Conservation (phyloP, 2,329 filamentous ascomycete genomes). For the Alternaria burnsii region DNA sequence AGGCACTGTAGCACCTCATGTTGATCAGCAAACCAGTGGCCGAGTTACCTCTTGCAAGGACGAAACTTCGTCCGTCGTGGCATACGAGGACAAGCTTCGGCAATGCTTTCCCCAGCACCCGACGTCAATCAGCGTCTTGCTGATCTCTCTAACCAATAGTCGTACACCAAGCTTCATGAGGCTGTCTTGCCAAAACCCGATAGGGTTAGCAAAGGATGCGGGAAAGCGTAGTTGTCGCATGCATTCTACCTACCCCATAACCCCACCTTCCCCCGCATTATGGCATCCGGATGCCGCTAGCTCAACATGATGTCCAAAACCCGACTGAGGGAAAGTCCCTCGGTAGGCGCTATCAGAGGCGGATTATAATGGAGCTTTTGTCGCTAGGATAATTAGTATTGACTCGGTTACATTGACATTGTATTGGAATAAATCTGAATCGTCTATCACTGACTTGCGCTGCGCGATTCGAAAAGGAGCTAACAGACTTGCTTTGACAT, state of each 20-base stretch:
- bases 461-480: slow-evolving; percentile 19
- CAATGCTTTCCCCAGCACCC: slow-evolving; percentile 5
- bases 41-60: background rate
- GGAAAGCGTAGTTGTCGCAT: background rate
- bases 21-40: background rate
- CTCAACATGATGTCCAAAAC: background rate
- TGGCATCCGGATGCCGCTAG: slow-evolving; percentile 19
- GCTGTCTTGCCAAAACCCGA: slow-evolving; percentile 10
- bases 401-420: slow-evolving; percentile 26
- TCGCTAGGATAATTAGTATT: background rate
- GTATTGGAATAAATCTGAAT: background rate
- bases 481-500: slow-evolving; percentile 11
- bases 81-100: slow-evolving; percentile 24
- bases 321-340: slow-evolving; percentile 6
- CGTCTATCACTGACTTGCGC: slow-evolving; percentile 14
- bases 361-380: background rate
- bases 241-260: slow-evolving; percentile 19
- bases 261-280: slow-evolving; percentile 38
- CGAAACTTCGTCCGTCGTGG: background rate
- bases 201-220: slow-evolving; percentile 12
- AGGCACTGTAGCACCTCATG: too few species aligned
- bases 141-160: slow-evolving; percentile 4
- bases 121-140: background rate
- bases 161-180: background rate
- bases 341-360: slow-evolving; percentile 15